Base-by-base conservation (phyloP, 371 early-diverging fungal species). In the Rhizomucor pusillus region DNA sequence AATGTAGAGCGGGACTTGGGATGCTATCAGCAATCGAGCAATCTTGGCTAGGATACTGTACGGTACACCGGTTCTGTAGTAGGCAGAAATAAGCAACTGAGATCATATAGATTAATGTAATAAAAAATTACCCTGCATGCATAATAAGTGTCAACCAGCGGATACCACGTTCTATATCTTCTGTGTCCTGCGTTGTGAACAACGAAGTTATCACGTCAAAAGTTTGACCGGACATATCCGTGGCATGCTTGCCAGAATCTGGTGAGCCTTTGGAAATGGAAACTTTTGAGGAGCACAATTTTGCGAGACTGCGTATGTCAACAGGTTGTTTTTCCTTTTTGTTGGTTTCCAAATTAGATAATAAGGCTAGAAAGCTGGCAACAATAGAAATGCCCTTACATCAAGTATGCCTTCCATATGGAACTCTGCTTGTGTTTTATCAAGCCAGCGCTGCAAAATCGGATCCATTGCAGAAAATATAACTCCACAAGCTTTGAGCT, bases 401-500 rank as follows among this genome's bases (percentile, higher is more conserved):
- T 65, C 34, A 6, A 73, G 52, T 13, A 76, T 33, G 5, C 68
- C 71, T 14, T 66, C 58, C 16, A 41, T 35, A 22, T 62, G 51
- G 47, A 72, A 66, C 9, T 68, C 70, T 4, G 51, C 24, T 37
- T 66, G 65, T 4, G 75, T 66, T 16, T 59, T 53, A 48, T 71
- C 67, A 33, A 80, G 52, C 70, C 75, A 75, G n/a, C 57, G 63
- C 37, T 73, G 58, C 9, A 81, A 25, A 5, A 81, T 61, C 10
- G 59, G 16, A 40, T 78, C 75, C n/a, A 75, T 50, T 0, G 69
- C 56, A 13, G 62, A 51, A 37, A 81, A 79, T 3, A 71, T 64
- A 3, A 81, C 25, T 0, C 73, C 79, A 29, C 57, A 62, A 12
- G 60, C 52, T 41, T 71, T 74, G 1, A 79, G 60, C 41, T 77